These are phyloP conservation scores for Acacia acuminata DNA, from an alignment of 306 rosid genomes.

Conservation along the genomic window DNA sequence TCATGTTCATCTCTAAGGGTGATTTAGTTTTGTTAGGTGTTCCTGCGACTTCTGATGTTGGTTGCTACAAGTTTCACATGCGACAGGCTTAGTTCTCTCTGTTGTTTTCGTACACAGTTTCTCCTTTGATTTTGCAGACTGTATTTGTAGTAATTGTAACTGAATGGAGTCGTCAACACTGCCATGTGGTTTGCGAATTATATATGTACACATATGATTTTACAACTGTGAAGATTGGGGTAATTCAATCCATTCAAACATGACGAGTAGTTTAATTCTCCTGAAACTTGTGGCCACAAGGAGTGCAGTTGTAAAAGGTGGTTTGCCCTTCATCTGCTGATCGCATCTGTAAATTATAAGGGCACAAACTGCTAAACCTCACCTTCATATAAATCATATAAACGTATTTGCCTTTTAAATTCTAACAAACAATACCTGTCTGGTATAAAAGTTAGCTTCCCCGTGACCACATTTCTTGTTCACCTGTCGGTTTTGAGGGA, in stretches of 20 bases:
- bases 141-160: background rate
- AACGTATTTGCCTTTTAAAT: background rate
- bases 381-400: background rate
- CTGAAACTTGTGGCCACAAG: slow-evolving; percentile 44
- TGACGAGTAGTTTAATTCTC: slow-evolving; percentile 28
- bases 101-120: background rate
- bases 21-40: background rate
- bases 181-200: background rate
- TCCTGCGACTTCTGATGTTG: background rate
- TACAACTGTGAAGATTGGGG: background rate
- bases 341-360: slow-evolving; percentile 41
- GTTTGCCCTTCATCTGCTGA: slow-evolving; percentile 56
- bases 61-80: background rate
- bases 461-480: slow-evolving; percentile 68
- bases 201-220: background rate
- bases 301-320: slow-evolving; percentile 43
- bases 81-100: background rate
- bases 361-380: background rate
- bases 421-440: slow-evolving; percentile 42
- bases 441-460: slow-evolving; percentile 50
- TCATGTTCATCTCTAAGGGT: background rate
- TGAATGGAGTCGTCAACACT: background rate
- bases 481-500: slow-evolving; percentile 38
- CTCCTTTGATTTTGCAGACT: too few species aligned
- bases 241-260: background rate